Percentiles rank a stretch among this genome's conserved stretches.
Conservation (phyloP, 495 filamentous ascomycete species). For the Lasiosphaeriaceae sp. region DNA sequence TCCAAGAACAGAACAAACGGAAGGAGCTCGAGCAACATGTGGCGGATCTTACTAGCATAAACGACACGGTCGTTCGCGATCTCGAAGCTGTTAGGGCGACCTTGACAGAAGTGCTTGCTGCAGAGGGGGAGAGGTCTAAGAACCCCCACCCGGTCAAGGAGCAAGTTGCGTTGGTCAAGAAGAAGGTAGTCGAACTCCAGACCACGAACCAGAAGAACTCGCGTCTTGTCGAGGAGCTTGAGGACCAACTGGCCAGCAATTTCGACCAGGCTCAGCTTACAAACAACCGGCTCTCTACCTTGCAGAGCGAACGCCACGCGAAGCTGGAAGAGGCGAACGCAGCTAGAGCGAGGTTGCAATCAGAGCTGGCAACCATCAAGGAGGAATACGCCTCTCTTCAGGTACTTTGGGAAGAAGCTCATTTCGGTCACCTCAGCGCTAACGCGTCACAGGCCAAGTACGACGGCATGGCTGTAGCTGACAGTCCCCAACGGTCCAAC, state of each 20-base stretch:
- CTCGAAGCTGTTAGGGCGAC: constrained; percentile 47
- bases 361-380: constrained; percentile 58
- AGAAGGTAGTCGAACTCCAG: constrained; percentile 64
- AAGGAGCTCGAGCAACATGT: constrained; percentile 46
- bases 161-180: constrained; percentile 67
- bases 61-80: constrained; percentile 53
- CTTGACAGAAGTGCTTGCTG: constrained; percentile 41
- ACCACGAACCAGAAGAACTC: constrained; percentile 75
- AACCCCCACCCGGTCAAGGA: constrained; percentile 57
- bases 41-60: constrained; percentile 48
- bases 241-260: constrained; percentile 92
- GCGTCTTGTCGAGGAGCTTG: constrained; percentile 87
- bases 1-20: constrained; percentile 54
- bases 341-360: constrained; percentile 45
- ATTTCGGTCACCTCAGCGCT: constrained; percentile 13
- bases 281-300: constrained; percentile 68
- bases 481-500: constrained; percentile 65
- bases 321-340: constrained; percentile 55
- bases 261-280: constrained; percentile 87
- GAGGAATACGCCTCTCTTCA: constrained; percentile 62
- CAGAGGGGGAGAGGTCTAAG: constrained; percentile 37
- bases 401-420: constrained; percentile 43
- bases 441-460: constrained; percentile 53
- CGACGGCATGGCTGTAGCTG: constrained; percentile 35
- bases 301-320: constrained; percentile 65